Evolutionary conservation across 2,329 filamentous ascomycete species (phyloP).

Genomic region (Colletotrichum abscissum): DNA sequence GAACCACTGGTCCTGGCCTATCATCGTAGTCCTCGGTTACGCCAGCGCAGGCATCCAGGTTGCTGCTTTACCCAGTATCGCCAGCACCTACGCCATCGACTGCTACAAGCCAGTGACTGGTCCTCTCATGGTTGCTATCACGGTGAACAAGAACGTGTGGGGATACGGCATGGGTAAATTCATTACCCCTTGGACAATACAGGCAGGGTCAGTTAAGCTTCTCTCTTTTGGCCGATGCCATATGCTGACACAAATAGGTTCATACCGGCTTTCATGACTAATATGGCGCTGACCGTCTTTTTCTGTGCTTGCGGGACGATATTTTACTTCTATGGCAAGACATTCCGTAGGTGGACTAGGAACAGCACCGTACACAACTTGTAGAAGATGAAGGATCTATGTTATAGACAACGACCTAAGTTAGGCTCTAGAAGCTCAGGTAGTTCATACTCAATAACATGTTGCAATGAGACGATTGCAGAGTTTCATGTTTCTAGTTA

Average conservation of each 20-base stretch:
- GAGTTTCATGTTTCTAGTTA: not conserved
- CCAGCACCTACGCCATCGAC: conserved; percentile 70
- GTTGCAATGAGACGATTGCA: not conserved
- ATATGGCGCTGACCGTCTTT: not conserved
- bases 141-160: conserved; percentile 4
- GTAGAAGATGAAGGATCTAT: not conserved
- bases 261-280: not conserved
- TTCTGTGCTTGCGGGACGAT: not conserved
- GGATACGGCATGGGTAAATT: not conserved
- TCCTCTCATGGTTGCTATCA: not conserved
- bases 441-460: not conserved
- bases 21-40: conserved; percentile 61
- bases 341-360: not conserved
- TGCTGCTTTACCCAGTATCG: conserved; percentile 67
- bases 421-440: not conserved
- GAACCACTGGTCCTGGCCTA: conserved; percentile 58
- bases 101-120: conserved; percentile 73
- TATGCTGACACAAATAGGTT: not conserved
- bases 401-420: not conserved
- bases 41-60: conserved; percentile 47
- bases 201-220: not conserved
- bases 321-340: not conserved
- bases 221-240: not conserved
- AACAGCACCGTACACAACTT: not conserved
- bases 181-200: not conserved